phyloP scores from a whole-genome alignment of 805 yeast genomes.

The Metschnikowia shivogae region DNA sequence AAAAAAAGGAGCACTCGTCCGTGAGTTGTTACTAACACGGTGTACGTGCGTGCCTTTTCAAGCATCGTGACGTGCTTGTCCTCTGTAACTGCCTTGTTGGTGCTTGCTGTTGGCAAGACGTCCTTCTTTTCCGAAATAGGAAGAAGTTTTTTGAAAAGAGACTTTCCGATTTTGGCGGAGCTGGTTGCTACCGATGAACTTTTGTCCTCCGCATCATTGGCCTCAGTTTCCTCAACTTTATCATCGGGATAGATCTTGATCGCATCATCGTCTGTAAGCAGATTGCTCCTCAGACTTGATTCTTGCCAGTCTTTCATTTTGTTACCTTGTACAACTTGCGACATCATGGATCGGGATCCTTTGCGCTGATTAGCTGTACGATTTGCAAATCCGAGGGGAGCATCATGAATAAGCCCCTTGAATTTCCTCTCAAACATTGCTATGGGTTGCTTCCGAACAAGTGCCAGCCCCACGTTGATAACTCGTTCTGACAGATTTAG shows the following conservation, averaged over 20 bases:
- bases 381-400: slow-evolving; percentile 46
- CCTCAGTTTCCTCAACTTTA: background rate
- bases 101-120: slow-evolving; percentile 1
- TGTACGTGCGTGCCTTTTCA: slow-evolving; percentile 44
- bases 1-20: slow-evolving; percentile 60
- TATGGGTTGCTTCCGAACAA: slow-evolving; percentile 41
- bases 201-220: slow-evolving; percentile 10
- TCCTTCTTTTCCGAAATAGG: slow-evolving; percentile 18
- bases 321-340: slow-evolving; percentile 38
- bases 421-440: slow-evolving; percentile 53
- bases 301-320: slow-evolving; percentile 13
- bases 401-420: slow-evolving; percentile 54
- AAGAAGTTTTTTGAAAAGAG: slow-evolving; percentile 21
- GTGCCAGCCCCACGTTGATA: slow-evolving; percentile 17
- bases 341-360: slow-evolving; percentile 24
- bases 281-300: background rate
- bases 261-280: slow-evolving; percentile 13
- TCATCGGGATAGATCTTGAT: slow-evolving; percentile 12
- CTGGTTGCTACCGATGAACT: slow-evolving; percentile 3
- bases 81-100: slow-evolving; percentile 2
- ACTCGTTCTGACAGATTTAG: slow-evolving; percentile 60
- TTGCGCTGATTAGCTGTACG: slow-evolving; percentile 17
- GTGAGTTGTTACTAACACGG: slow-evolving; percentile 54
- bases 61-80: slow-evolving; percentile 12
- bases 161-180: slow-evolving; percentile 16